Base-by-base conservation (phyloP, 352 stramenopile genomes). In the Globisporangium splendens region DNA sequence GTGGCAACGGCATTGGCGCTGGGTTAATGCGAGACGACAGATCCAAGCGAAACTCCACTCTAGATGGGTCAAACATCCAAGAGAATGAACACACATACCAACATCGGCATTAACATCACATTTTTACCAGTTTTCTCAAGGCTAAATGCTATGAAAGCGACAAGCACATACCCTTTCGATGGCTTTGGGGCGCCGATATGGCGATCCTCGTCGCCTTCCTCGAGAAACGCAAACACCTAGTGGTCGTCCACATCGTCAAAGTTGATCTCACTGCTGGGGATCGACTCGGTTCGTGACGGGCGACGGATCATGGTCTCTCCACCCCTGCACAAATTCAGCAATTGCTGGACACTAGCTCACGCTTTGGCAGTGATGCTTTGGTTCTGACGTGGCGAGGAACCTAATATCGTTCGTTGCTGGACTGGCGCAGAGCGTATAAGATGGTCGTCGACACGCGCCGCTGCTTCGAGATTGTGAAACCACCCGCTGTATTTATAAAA, bases 221-320 rank as follows among this genome's bases (percentile, higher is more conserved):
- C 78, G 6, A 89, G 65, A 39, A 72, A 81, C 17, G 73, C 68
- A 35, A 89, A 77, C 12, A 86, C 68, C 21, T 86, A 72, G 8
- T 72, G 65, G 28, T 89, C 69, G 53, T 89, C 74, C 10, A 83
- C 22, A 47, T 89, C 76, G 54, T 86, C 74, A 50, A 86, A 89
- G 20, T 77, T 86, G 28, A 83, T 69, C 18, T 89, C 78, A 49
- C 76, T 79, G 39, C 72, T 86, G 15, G 75, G 79, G 28, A 62
- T 66, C 24, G 76, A 86, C 49, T 75, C 70, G 13, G 75, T 71
- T 8, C 50, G 57, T 12, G 75, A 86, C 3, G 62, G 68, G 6
- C 73, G 66, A 0, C 75, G 63, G 38, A 65, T 20, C 53, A 70
- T 63, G 3, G 10, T n/a, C n/a, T n/a, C n/a, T n/a, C n/a, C n/a